These are phyloP conservation scores for Botrytis tulipae DNA, from an alignment of 2,329 filamentous ascomycete species.

Conservation along the genomic window DNA sequence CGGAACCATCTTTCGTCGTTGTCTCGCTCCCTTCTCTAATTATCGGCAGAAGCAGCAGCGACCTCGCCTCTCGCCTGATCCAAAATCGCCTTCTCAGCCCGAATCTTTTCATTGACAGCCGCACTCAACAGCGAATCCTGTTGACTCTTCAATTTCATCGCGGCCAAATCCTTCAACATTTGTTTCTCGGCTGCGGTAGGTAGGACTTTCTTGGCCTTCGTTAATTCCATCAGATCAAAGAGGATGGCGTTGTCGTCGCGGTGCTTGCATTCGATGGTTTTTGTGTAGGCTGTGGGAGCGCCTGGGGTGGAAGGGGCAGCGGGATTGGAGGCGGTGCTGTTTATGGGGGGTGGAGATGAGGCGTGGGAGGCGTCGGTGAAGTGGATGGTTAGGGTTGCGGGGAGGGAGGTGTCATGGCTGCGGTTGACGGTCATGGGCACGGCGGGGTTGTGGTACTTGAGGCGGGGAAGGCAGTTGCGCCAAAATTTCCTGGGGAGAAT, in stretches of 20 bases:
- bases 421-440: constrained; percentile 81
- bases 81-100: constrained; percentile 60
- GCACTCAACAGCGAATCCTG: constrained; percentile 54
- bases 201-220: constrained; percentile 56
- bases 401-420: constrained; percentile 52
- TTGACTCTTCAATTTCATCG: constrained; percentile 50
- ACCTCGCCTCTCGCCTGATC: constrained; percentile 48
- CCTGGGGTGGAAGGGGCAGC: constrained; percentile 32
- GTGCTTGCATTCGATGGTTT: constrained; percentile 61
- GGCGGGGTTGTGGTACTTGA: constrained; percentile 93
- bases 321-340: constrained; percentile 46
- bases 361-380: constrained; percentile 44
- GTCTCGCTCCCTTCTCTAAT: background rate
- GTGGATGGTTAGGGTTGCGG: constrained; percentile 65
- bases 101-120: constrained; percentile 55
- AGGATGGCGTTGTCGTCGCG: constrained; percentile 62
- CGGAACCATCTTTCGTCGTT: background rate
- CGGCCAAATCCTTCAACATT: constrained; percentile 57
- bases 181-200: constrained; percentile 59
- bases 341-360: constrained; percentile 17
- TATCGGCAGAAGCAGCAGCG: constrained; percentile 15
- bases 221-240: constrained; percentile 58
- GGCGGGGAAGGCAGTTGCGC: constrained; percentile 73
- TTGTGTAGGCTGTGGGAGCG: constrained; percentile 38
- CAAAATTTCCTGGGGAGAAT: constrained; percentile 74